Evolutionary conservation across 2,329 filamentous ascomycete species (phyloP).

Genomic region (Apiospora sp.): DNA sequence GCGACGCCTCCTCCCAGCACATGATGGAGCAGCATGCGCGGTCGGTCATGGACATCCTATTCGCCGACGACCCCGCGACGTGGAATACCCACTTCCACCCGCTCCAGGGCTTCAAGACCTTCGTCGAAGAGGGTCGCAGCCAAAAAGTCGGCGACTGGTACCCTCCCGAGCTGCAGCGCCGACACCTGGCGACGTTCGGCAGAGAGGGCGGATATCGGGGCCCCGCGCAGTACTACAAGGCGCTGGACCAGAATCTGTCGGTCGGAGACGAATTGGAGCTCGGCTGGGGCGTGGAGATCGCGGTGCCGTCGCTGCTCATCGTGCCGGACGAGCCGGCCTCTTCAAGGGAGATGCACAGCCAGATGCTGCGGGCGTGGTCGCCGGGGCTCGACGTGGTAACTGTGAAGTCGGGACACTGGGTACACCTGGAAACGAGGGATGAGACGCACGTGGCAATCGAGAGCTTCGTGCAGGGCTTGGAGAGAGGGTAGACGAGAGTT

Average conservation of each 20-base stretch:
- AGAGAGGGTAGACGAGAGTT: no score
- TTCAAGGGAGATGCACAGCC: slow-evolving; percentile 20
- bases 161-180: slow-evolving; percentile 14
- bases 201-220: slow-evolving; percentile 21
- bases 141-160: slow-evolving; percentile 23
- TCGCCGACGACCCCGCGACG: slow-evolving; percentile 23
- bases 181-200: slow-evolving; percentile 21
- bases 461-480: not conserved
- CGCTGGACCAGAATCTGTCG: slow-evolving; percentile 27
- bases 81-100: slow-evolving; percentile 24
- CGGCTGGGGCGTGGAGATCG: not conserved
- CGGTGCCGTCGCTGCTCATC: slow-evolving; percentile 18
- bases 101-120: slow-evolving; percentile 18
- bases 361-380: slow-evolving; percentile 26
- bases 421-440: slow-evolving; percentile 25
- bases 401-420: slow-evolving; percentile 27
- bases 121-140: slow-evolving; percentile 20
- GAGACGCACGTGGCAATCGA: slow-evolving; percentile 2
- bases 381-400: slow-evolving; percentile 1
- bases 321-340: not conserved
- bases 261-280: slow-evolving; percentile 23
- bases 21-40: slow-evolving; percentile 25
- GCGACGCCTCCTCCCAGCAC: slow-evolving; percentile 6
- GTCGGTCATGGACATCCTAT: slow-evolving; percentile 26
- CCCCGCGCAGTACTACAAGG: slow-evolving; percentile 26